Evolutionary conservation across 345 rosid genomes (phyloP).

Genomic region (Hibiscus tridactylites): DNA sequence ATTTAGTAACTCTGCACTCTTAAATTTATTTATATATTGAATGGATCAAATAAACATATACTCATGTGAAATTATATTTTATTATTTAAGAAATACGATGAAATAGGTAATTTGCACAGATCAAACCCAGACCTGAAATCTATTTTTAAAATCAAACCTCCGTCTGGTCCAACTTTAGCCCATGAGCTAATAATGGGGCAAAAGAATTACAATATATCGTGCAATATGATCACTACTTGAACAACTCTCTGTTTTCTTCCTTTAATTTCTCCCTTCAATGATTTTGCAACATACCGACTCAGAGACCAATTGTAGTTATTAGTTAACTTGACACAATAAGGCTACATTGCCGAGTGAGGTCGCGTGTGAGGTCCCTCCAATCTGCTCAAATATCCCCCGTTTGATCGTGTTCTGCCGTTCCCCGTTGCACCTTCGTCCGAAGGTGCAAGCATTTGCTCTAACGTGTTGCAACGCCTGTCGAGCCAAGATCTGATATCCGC

Average conservation of each 20-base stretch:
- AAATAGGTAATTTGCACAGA: no score
- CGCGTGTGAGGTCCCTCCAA: slow-evolving; percentile 42
- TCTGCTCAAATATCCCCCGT: slow-evolving; percentile 46
- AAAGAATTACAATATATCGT: not conserved
- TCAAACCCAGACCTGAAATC: no score
- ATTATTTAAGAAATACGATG: no score
- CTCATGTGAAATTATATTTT: no score
- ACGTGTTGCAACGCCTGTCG: slow-evolving; percentile 26
- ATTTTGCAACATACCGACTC: not conserved
- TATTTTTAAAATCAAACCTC: no score
- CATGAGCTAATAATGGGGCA: no score
- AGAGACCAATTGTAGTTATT: not conserved
- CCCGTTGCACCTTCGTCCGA: not conserved
- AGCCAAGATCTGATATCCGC: slow-evolving; percentile 75
- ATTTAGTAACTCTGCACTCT: no score
- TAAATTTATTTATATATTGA: no score
- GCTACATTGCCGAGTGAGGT: slow-evolving; percentile 61
- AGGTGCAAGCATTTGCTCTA: slow-evolving; percentile 21
- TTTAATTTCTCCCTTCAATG: not conserved
- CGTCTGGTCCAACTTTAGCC: no score
- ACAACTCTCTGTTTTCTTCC: not conserved
- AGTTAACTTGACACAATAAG: not conserved
- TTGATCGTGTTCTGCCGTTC: slow-evolving; percentile 1
- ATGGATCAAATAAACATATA: no score
- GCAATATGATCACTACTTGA: not conserved